Conservation (phyloP, 2,329 filamentous ascomycete species). For the Trichoderma sp. region DNA sequence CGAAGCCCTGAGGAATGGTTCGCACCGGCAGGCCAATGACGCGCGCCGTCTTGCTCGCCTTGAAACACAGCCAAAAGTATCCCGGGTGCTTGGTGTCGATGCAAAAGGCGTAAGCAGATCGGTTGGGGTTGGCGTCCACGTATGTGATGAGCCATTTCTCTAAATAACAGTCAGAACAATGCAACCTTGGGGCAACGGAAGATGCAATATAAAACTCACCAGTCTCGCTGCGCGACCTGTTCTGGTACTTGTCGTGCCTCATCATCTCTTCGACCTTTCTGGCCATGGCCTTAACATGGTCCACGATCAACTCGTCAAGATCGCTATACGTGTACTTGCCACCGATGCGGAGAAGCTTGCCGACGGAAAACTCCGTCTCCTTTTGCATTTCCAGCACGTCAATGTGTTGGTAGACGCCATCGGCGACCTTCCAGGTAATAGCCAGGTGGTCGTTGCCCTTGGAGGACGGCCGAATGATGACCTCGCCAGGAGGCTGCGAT, state of each 20-base stretch:
- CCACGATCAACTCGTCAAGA: constrained; percentile 94
- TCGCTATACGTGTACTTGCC: constrained; percentile 92
- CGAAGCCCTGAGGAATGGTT: constrained; percentile 89
- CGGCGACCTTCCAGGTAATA: constrained; percentile 96
- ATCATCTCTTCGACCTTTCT: constrained; percentile 97
- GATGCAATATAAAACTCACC: constrained; percentile 63
- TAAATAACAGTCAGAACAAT: constrained; percentile 45
- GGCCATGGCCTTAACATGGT: constrained; percentile 96
- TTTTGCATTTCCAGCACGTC: constrained; percentile 97
- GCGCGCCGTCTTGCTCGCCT: constrained; percentile 74
- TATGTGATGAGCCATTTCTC: constrained; percentile 96
- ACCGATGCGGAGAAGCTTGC: constrained; percentile 79
- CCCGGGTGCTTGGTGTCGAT: constrained; percentile 88
- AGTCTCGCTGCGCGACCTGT: constrained; percentile 74
- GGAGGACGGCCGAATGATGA: constrained; percentile 92
- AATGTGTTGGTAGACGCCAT: constrained; percentile 95
- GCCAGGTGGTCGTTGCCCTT: constrained; percentile 95
- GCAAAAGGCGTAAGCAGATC: constrained; percentile 94
- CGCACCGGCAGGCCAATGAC: constrained; percentile 84
- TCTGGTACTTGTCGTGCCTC: constrained; percentile 91
- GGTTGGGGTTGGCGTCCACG: constrained; percentile 91
- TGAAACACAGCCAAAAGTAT: constrained; percentile 96
- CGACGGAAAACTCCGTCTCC: constrained; percentile 93
- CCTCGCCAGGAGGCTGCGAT: constrained; percentile 81
- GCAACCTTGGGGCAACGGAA: neutral